phyloP scores from a whole-genome alignment of 805 yeast species.

The Zygosaccharomyces pseudorouxii region DNA sequence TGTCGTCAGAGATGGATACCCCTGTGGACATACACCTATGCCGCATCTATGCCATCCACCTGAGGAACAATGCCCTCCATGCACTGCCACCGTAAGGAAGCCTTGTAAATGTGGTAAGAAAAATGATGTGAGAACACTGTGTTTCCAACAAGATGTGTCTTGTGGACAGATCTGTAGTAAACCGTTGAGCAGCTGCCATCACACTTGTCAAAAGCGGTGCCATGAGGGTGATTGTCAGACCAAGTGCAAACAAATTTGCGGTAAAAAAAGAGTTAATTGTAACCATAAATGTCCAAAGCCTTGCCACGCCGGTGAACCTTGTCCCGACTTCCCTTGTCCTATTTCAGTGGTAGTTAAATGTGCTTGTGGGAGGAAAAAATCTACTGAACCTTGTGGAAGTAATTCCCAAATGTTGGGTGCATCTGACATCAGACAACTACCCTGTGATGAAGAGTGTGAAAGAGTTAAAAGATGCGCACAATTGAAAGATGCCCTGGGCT shows the following conservation, averaged over 20 bases:
- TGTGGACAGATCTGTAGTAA: conserved; percentile 65
- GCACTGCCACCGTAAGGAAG: conserved; percentile 58
- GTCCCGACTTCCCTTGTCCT: conserved; percentile 53
- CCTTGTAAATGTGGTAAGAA: conserved; percentile 58
- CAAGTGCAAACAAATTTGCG: conserved; percentile 59
- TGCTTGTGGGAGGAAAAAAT: conserved; percentile 55
- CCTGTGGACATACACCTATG: conserved; percentile 70
- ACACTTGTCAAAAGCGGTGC: conserved; percentile 50
- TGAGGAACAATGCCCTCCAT: conserved; percentile 62
- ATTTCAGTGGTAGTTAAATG: conserved; percentile 51
- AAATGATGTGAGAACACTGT: conserved; percentile 50
- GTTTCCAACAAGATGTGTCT: conserved; percentile 64
- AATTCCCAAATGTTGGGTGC: conserved; percentile 33
- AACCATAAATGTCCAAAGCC: conserved; percentile 59
- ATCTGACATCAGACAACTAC: conserved; percentile 38
- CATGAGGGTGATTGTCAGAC: conserved; percentile 59
- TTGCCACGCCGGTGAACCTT: conserved; percentile 59
- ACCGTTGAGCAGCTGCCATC: conserved; percentile 45
- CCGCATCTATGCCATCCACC: conserved; percentile 75
- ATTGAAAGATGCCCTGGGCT: conserved; percentile 59
- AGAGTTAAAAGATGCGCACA: conserved; percentile 53
- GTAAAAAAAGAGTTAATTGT: conserved; percentile 48
- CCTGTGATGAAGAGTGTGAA: conserved; percentile 71
- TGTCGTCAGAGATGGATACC: conserved; percentile 32
- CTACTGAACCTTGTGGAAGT: conserved; percentile 54